Evolutionary conservation across 768 basidiomycete species (phyloP), one percentile per base, ranked within the genome.

Genomic region (Tephrocybe sp.): DNA sequence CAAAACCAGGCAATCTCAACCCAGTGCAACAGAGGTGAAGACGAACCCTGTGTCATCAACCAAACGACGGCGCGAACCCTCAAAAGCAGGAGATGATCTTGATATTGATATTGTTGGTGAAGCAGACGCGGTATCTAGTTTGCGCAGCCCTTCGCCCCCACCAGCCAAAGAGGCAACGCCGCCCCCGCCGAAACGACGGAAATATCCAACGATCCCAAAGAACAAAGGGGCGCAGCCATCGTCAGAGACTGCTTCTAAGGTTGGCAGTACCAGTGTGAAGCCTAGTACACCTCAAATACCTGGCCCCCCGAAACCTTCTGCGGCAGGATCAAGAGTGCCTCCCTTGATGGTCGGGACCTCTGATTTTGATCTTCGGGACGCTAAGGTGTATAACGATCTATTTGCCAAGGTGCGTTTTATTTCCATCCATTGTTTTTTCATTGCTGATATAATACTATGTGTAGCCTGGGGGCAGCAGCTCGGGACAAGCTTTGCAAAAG

Each of bases 131-230:
- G 50, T 50, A 29, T 54, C 58, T 12, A 60, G 61, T 23, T 34
- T 59, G 15, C 57, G 56, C 43, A 65, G 64, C 31, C 58, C 69
- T 42, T 54, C 66, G n/a, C 59, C 54, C 15, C 52, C 53, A 19
- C 58, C 54, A 16, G 52, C 52, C 33, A 69, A 69, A 27, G 71
- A 70, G 10, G 59, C 64, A 21, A 62, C 69, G 11, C 59, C 68
- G 50, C 61, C n/a, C 50, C 57, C 60, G 49, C 40, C 59, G 4
- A 67, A 65, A 48, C 65, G 62, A 36, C 76, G 71, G 31, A 88
- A 86, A 60, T 70, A 84, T 18, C 83, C 84, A 0, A 67, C 77
- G n/a, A 86, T 86, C 53, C 85, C 78, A 70, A 85, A 86, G 68
- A 80, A 72, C 64, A 84, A 84, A 63, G 52, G 62, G 13, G 50